These are phyloP conservation scores for Cryphonectria radicalis DNA, from an alignment of 2,329 filamentous ascomycete genomes.

Conservation along the genomic window DNA sequence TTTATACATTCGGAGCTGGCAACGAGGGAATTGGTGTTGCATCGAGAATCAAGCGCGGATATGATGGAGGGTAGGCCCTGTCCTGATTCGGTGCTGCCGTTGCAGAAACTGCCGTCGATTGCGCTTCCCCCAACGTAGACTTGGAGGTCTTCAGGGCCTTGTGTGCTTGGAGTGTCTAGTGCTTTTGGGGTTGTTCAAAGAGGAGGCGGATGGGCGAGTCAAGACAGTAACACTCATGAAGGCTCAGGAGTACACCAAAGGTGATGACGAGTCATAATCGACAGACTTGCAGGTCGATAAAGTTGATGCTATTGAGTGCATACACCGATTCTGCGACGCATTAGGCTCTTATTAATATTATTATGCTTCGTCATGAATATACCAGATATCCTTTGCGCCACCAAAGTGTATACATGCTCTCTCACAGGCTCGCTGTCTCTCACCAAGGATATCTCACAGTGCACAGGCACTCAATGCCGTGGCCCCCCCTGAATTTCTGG, in stretches of 20 bases:
- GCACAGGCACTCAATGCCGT: constrained; percentile 3
- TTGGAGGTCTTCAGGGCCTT: too few species aligned
- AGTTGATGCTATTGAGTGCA: not conserved
- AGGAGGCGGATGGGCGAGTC: not conserved
- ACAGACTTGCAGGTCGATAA: not conserved
- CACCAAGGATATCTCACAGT: not conserved
- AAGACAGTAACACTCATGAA: too few species aligned
- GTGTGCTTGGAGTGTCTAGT: not conserved
- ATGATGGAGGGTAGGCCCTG: constrained; percentile 26
- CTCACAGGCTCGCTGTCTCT: not conserved
- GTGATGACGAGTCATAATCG: not conserved
- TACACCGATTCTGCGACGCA: not conserved
- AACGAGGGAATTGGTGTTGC: constrained; percentile 27
- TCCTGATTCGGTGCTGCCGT: constrained; percentile 22
- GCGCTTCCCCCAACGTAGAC: not conserved
- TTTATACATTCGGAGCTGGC: constrained; percentile 28
- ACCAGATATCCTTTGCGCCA: not conserved
- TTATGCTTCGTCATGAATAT: not conserved
- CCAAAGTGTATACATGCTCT: not conserved
- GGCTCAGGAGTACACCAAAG: too few species aligned
- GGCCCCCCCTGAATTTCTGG: constrained; percentile 8
- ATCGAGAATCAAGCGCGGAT: constrained; percentile 17
- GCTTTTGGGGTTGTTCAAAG: not conserved
- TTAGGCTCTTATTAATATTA: not conserved
- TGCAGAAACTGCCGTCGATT: constrained; percentile 1